Base-by-base conservation (phyloP, 2,329 filamentous ascomycete genomes). In the Penicillium polonicum region DNA sequence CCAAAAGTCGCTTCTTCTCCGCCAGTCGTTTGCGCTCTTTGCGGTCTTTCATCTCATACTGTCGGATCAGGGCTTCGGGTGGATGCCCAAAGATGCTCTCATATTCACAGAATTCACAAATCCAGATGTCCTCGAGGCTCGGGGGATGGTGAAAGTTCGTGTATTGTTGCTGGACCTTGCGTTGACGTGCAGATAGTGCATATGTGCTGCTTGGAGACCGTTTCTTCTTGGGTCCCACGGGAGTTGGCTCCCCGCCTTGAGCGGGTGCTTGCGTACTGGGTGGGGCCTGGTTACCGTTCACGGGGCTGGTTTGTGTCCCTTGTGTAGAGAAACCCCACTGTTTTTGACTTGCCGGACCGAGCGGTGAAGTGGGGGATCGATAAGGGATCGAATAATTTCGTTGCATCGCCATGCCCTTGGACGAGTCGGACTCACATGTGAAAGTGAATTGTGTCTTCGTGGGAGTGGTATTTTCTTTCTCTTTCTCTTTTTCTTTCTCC, bases 91-190 rank as follows among this genome's bases (percentile, higher is more conserved):
- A 97, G 49, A 99, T 97, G 52, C 86, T 86, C 76, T 97, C 93
- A 71, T 97, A 99, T 74, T 99, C 94, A 79, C 94, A 99, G 72
- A 97, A 97, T 70, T 97, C 91, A 76, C 94, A 99, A 46, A 97
- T 92, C 90, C 92, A 97, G 50, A 92, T 84, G 60, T 96, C 90
- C 63, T 91, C 88, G 2, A 79, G 72, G 19, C 76, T 79, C 0
- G 89, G 89, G 1, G 90, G 88, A 68, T 90, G 87, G 67, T 89
- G 86, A 60, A 85, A 85, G 72, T 94, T 95, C 56, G 85, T 83
- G 63, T 89, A 88, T 67, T 90, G 85, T 60, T 94, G 90, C 68
- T 90, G 83, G 46, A 90, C 84, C 58, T 88, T 88, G 7, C 94
- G 88, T 63, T 91, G 86, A 25, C 86, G 86, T 27, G 91, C 92